Percentiles rank a stretch among this genome's conserved stretches.
Evolutionary conservation across 108 stramenopile genomes (phyloP).

Genomic region (Pseudonitzschia delicatissima): DNA sequence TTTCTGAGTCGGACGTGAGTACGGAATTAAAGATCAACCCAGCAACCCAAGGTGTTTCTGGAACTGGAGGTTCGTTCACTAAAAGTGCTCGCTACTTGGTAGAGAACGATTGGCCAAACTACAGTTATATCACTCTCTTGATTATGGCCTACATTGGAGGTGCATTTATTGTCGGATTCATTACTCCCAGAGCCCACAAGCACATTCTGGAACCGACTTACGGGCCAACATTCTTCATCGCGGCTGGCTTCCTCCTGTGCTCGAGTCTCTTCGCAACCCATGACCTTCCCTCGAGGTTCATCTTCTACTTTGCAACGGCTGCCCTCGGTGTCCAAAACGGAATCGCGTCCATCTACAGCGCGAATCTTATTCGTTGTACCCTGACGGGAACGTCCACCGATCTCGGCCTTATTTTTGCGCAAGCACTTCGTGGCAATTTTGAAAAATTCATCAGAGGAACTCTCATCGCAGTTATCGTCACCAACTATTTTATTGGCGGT

Average conservation of each 20-base stretch:
- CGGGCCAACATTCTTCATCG: constrained; percentile 48
- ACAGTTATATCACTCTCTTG: constrained; percentile 17
- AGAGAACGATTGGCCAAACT: too few species aligned
- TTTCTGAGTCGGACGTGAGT: neutral
- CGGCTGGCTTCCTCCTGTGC: constrained; percentile 17
- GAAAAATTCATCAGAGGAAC: constrained; percentile 9
- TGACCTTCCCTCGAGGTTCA: neutral
- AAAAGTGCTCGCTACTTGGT: too few species aligned
- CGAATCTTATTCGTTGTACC: constrained; percentile 43
- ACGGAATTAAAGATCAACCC: too few species aligned
- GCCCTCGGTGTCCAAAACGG: constrained; percentile 49
- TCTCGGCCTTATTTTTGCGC: constrained; percentile 37
- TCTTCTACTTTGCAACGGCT: constrained; percentile 39
- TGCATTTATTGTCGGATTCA: constrained; percentile 20
- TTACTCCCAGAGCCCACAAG: constrained; percentile 36
- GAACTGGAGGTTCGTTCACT: too few species aligned
- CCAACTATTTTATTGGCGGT: constrained; percentile 25
- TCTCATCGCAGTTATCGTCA: constrained; percentile 15
- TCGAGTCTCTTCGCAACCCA: constrained; percentile 15
- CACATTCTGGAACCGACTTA: constrained; percentile 36
- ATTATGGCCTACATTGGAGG: constrained; percentile 39
- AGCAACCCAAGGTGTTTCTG: too few species aligned
- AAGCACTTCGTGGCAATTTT: constrained; percentile 39
- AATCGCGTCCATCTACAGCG: constrained; percentile 41
- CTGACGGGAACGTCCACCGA: constrained; percentile 42